Percentiles rank a stretch among this genome's conserved stretches.
phyloP scores from a whole-genome alignment of 2,329 filamentous ascomycete species.

The Fusarium decemcellulare region DNA sequence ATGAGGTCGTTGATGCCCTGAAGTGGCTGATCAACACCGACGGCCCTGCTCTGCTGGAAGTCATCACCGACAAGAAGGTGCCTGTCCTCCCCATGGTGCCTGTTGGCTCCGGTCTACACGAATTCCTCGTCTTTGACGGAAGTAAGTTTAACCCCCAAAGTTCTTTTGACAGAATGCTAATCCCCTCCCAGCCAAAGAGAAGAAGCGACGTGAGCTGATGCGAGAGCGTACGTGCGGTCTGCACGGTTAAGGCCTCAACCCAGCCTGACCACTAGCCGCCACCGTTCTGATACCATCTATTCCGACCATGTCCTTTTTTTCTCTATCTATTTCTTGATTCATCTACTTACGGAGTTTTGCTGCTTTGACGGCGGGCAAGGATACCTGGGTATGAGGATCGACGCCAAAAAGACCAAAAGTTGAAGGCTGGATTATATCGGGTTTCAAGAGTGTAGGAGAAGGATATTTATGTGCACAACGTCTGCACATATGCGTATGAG shows the following conservation, averaged over 20 bases:
- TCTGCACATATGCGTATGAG: conserved; percentile 21
- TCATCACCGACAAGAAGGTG: conserved; percentile 91
- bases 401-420: conserved; percentile 30
- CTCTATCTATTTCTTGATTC: conserved; percentile 23
- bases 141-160: conserved; percentile 44
- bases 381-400: conserved; percentile 29
- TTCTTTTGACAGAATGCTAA: conserved; percentile 50
- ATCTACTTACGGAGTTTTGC: conserved; percentile 36
- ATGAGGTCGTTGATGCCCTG: conserved; percentile 82
- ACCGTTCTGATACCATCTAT: conserved; percentile 36
- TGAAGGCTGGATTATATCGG: conserved; percentile 25
- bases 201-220: conserved; percentile 77
- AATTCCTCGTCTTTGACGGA: conserved; percentile 75
- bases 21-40: conserved; percentile 92
- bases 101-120: conserved; percentile 86
- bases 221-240: conserved; percentile 71
- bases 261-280: conserved; percentile 24
- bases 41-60: conserved; percentile 93
- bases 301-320: conserved; percentile 25
- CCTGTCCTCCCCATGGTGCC: conserved; percentile 99
- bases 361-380: conserved; percentile 29
- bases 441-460: conserved; percentile 8
- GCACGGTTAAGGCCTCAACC: conserved; percentile 51
- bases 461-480: conserved; percentile 12
- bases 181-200: conserved; percentile 72